Evolutionary conservation across 2,329 filamentous ascomycete genomes (phyloP), one percentile per base, ranked within the genome.

Genomic region (Clonostachys byssicola): DNA sequence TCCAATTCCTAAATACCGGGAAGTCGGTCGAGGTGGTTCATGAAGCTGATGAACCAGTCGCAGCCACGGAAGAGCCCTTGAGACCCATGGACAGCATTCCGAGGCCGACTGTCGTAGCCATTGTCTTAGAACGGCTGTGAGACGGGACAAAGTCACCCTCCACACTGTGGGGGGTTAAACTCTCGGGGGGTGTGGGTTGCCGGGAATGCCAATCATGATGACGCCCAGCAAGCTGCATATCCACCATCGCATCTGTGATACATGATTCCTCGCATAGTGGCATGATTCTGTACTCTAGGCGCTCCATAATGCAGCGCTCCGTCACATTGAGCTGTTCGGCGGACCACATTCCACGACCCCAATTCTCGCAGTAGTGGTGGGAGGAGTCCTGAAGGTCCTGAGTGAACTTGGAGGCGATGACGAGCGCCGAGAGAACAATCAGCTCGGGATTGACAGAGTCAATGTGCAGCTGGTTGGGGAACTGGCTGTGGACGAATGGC

Each of bases 351-450:
- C 70, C 67, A 23, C 63, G 67, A 18, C 77, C 81, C 79, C 81
- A 85, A 30, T 60, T 62, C 14, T 67, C 56, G 51, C 71, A 70
- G 64, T 81, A 85, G 57, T 75, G 75, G 43, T 68, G 65, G 2
- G 79, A 78, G 5, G 71, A 64, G 51, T 75, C 71, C 55, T 81
- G 74, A 45, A 68, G 65, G 63, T 87, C 83, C 54, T 85, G 78
- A 41, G 77, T 71, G 56, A 86, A 86, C 63, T 87, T 86, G 57
- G 74, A 70, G n/a, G 83, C 81, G 46, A 86, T 78, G 52, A 84
- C 70, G 16, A 87, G 67, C 1, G 83, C 79, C 2, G 76, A 72
- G n/a, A 86, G 68, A 45, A 83, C 71, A 53, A 86, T 81, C 49
- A 86, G 59, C 60, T 86, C 83, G 46, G 82, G 81, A 49, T 68